Evolutionary conservation across 2,329 filamentous ascomycete species (phyloP).

Genomic region (Aspergillus tamarii): DNA sequence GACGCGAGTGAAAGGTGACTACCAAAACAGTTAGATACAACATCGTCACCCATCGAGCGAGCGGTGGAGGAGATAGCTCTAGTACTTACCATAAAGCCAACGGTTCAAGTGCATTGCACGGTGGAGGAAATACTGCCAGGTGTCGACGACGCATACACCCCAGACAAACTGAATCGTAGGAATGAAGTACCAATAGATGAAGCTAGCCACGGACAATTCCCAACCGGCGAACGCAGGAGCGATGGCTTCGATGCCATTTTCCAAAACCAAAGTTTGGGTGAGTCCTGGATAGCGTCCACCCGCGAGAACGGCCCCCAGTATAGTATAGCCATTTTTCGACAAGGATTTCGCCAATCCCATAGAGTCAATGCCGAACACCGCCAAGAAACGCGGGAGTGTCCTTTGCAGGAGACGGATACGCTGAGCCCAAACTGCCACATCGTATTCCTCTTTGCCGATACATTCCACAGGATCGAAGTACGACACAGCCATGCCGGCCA

Average conservation of each 20-base stretch:
- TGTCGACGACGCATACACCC: conserved; percentile 80
- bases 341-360: conserved; percentile 74
- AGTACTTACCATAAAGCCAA: conserved; percentile 84
- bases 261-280: conserved; percentile 59
- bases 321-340: conserved; percentile 65
- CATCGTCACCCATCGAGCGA: not conserved
- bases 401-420: conserved; percentile 78
- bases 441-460: conserved; percentile 78
- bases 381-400: conserved; percentile 72
- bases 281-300: conserved; percentile 81
- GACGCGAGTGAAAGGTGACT: conserved; percentile 90
- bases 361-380: conserved; percentile 75
- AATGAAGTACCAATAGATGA: conserved; percentile 77
- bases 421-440: conserved; percentile 87
- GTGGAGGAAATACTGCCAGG: conserved; percentile 98
- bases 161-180: conserved; percentile 76
- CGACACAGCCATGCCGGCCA: conserved; percentile 68
- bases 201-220: conserved; percentile 75
- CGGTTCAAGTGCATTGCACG: conserved; percentile 96
- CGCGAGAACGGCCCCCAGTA: conserved; percentile 73
- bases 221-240: conserved; percentile 78
- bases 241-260: conserved; percentile 51
- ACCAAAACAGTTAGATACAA: conserved; percentile 10
- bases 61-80: not conserved
- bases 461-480: conserved; percentile 74